Conservation (phyloP, 1,284 basidiomycete genomes). For the Naganishia sp. region DNA sequence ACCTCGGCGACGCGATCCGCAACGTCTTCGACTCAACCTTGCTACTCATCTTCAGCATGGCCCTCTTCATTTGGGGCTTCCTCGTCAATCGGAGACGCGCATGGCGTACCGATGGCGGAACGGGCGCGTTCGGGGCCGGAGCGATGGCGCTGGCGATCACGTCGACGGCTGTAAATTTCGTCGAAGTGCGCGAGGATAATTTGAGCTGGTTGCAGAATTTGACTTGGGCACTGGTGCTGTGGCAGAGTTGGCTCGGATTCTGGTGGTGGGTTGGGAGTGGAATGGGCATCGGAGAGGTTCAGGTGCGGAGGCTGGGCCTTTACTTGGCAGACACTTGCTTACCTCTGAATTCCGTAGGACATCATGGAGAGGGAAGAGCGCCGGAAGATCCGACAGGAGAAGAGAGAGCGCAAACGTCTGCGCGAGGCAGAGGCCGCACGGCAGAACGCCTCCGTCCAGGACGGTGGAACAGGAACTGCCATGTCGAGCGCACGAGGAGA, state of each 20-base stretch:
- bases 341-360: constrained; percentile 37
- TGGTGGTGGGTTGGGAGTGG: constrained; percentile 98
- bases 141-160: constrained; percentile 75
- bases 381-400: constrained; percentile 38
- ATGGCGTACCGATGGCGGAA: constrained; percentile 94
- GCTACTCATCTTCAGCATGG: constrained; percentile 85
- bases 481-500: constrained; percentile 14
- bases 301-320: constrained; percentile 39
- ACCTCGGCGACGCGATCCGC: constrained; percentile 74
- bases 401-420: constrained; percentile 12
- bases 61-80: constrained; percentile 90
- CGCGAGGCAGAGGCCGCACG: constrained; percentile 8
- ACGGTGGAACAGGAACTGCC: constrained; percentile 16
- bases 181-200: constrained; percentile 80
- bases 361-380: constrained; percentile 51
- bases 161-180: constrained; percentile 78
- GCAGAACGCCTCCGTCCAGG: neutral
- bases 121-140: constrained; percentile 85
- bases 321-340: neutral
- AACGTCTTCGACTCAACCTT: constrained; percentile 96
- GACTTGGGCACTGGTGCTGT: constrained; percentile 82
- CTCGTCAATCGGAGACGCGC: constrained; percentile 86
- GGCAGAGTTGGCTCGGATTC: constrained; percentile 83
- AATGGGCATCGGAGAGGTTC: constrained; percentile 61
- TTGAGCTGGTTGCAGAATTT: constrained; percentile 82